These are phyloP conservation scores for Fusarium nygamai DNA, from an alignment of 2,329 filamentous ascomycete species.

Conservation along the genomic window DNA sequence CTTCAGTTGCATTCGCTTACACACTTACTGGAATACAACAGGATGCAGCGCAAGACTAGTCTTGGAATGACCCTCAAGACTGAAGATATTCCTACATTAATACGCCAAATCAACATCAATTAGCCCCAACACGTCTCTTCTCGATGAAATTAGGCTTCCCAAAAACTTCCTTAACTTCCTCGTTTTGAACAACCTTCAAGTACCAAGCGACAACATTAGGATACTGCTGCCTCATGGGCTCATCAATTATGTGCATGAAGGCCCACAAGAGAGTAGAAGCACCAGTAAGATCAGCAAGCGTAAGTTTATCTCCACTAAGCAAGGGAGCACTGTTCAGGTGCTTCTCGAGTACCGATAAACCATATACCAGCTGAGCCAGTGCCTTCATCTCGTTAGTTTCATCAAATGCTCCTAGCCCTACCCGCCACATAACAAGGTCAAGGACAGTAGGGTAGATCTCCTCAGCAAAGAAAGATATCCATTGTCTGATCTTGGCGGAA, in stretches of 20 bases:
- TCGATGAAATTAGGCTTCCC: neutral
- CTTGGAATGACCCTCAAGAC: neutral
- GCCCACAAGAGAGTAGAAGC: neutral
- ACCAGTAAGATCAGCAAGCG: neutral
- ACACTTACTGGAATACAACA: neutral
- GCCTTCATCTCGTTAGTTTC: neutral
- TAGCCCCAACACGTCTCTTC: neutral
- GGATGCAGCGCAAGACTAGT: neutral
- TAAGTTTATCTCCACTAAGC: neutral
- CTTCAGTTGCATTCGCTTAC: neutral
- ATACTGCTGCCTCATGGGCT: constrained; percentile 1
- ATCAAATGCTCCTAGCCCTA: neutral
- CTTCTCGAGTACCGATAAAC: neutral
- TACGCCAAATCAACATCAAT: neutral
- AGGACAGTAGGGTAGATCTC: neutral
- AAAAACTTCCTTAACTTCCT: neutral
- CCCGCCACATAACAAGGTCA: neutral
- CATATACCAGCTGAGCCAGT: neutral
- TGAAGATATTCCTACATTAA: neutral
- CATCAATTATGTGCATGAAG: neutral
- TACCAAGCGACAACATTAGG: neutral
- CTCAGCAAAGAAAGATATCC: constrained; percentile 4
- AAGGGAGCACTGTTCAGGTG: neutral
- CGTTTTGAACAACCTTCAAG: neutral
- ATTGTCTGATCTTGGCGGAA: neutral